Percentiles rank a stretch among this genome's conserved stretches.
phyloP scores from a whole-genome alignment of 2,329 filamentous ascomycete genomes.

The Alternaria infectoria region DNA sequence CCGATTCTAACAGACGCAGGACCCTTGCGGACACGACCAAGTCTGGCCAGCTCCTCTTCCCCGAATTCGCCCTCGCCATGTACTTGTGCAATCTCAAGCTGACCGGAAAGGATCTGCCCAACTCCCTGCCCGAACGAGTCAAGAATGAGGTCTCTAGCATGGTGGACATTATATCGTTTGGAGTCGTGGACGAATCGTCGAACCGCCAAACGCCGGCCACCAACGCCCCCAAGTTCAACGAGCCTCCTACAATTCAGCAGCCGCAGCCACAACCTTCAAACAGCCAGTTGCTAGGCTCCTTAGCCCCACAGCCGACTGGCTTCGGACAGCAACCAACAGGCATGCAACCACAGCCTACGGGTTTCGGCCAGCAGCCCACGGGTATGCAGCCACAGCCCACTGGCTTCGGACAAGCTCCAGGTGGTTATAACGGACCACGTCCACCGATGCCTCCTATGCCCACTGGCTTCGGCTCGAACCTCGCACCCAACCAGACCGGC shows the following conservation, averaged over 20 bases:
- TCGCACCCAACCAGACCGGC: constrained; percentile 70
- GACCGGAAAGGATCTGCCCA: constrained; percentile 81
- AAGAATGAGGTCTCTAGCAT: constrained; percentile 98
- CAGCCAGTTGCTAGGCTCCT: constrained; percentile 62
- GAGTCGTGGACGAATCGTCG: constrained; percentile 74
- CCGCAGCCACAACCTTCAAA: constrained; percentile 73
- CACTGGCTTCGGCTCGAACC: constrained; percentile 52
- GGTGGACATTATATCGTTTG: constrained; percentile 99
- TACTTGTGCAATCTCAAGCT: constrained; percentile 95
- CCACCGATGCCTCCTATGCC: constrained; percentile 87
- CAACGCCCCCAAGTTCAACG: constrained; percentile 75
- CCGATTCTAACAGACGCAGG: constrained; percentile 57
- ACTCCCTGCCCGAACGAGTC: constrained; percentile 78
- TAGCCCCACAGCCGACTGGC: constrained; percentile 61
- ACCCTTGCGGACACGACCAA: constrained; percentile 94
- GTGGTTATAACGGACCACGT: constrained; percentile 79
- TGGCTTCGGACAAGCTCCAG: constrained; percentile 70
- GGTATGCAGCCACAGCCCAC: constrained; percentile 49
- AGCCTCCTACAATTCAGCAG: constrained; percentile 60
- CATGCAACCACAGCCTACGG: constrained; percentile 59
- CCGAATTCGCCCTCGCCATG: constrained; percentile 97
- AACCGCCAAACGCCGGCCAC: constrained; percentile 59
- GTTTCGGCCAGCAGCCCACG: constrained; percentile 43
- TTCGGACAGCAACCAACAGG: constrained; percentile 67
- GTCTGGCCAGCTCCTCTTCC: constrained; percentile 93